Evolutionary conservation across 805 yeast genomes (phyloP).

Genomic region (Cyberlindnera misumaiensis): DNA sequence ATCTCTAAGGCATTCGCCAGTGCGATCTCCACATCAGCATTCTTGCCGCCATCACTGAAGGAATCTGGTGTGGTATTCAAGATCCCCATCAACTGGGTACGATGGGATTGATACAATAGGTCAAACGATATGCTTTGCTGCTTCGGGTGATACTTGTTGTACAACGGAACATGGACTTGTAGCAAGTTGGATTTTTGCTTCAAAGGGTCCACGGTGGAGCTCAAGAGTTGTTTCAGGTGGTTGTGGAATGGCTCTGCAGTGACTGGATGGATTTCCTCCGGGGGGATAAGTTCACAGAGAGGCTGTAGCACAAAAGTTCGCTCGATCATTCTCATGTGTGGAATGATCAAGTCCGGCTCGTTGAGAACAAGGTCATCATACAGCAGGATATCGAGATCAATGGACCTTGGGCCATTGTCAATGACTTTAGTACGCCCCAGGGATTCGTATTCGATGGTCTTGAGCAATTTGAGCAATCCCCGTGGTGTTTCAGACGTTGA

Average conservation of each 20-base stretch:
- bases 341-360: slow-evolving; percentile 57
- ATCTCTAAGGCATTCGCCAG: slow-evolving; percentile 41
- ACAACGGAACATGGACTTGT: slow-evolving; percentile 43
- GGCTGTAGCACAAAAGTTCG: slow-evolving; percentile 89
- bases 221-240: slow-evolving; percentile 55
- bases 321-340: slow-evolving; percentile 84
- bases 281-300: slow-evolving; percentile 69
- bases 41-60: slow-evolving; percentile 81
- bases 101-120: slow-evolving; percentile 32
- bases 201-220: slow-evolving; percentile 21
- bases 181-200: slow-evolving; percentile 47
- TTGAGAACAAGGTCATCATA: slow-evolving; percentile 49
- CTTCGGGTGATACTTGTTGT: slow-evolving; percentile 17
- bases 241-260: slow-evolving; percentile 74
- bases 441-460: slow-evolving; percentile 69
- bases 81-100: slow-evolving; percentile 81
- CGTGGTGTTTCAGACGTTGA: slow-evolving; percentile 58
- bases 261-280: slow-evolving; percentile 69
- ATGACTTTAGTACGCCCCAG: slow-evolving; percentile 67
- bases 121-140: slow-evolving; percentile 34
- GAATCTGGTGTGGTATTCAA: slow-evolving; percentile 91
- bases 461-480: slow-evolving; percentile 53
- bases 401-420: slow-evolving; percentile 88
- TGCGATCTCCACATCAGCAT: slow-evolving; percentile 33
- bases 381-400: slow-evolving; percentile 82